Conservation (phyloP, 495 filamentous ascomycete genomes). For the Cenococcum geophilum region DNA sequence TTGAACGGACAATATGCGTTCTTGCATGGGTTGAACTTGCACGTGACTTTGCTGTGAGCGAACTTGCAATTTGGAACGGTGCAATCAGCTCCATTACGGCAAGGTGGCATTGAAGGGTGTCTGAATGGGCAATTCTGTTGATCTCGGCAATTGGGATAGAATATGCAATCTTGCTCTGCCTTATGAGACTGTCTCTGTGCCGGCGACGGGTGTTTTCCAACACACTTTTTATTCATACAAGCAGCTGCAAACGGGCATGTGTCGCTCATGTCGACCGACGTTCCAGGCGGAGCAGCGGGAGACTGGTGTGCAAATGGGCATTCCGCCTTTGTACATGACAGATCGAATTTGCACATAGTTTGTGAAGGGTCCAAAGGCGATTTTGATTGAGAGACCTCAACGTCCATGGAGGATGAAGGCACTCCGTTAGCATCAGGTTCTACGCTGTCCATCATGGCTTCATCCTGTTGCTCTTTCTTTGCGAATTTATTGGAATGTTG, state of each 20-base stretch:
- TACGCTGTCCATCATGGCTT: slow-evolving; percentile 31
- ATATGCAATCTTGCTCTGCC: slow-evolving; percentile 82
- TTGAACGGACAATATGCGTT: slow-evolving; percentile 81
- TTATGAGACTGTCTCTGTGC: slow-evolving; percentile 70
- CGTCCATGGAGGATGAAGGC: slow-evolving; percentile 45
- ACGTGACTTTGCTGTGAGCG: slow-evolving; percentile 72
- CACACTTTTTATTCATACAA: slow-evolving; percentile 94
- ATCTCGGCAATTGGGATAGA: slow-evolving; percentile 86
- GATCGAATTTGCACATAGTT: slow-evolving; percentile 77
- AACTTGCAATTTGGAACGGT: slow-evolving; percentile 79
- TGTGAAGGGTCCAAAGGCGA: slow-evolving; percentile 35
- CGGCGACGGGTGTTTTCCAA: slow-evolving; percentile 85
- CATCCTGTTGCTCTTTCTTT: slow-evolving; percentile 27
- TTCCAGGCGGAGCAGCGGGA: slow-evolving; percentile 77
- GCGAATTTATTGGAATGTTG: slow-evolving; percentile 23
- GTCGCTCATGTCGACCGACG: slow-evolving; percentile 72
- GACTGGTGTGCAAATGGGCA: slow-evolving; percentile 94
- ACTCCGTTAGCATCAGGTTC: slow-evolving; percentile 41
- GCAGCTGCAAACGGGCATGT: slow-evolving; percentile 77
- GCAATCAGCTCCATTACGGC: slow-evolving; percentile 91
- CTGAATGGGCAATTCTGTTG: slow-evolving; percentile 75
- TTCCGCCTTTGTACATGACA: slow-evolving; percentile 77
- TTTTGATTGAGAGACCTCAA: slow-evolving; percentile 39
- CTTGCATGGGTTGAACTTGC: slow-evolving; percentile 87
- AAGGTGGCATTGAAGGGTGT: slow-evolving; percentile 74